Evolutionary conservation across 345 rosid genomes (phyloP).

Genomic region (Brassica cretica): DNA sequence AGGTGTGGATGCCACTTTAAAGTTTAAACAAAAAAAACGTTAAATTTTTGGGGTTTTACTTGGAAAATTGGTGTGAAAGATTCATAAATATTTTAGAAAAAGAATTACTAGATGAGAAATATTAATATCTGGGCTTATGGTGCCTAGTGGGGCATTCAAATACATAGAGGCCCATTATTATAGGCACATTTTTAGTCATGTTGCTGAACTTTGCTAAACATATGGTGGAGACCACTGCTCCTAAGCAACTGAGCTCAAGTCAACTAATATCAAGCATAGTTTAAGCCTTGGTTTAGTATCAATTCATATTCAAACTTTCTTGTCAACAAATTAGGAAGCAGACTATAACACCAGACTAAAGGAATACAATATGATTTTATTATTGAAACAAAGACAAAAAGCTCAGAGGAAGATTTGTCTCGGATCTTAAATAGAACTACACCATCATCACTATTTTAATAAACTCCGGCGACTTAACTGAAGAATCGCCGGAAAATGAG

Average conservation of each 20-base stretch:
- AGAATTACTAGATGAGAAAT: not conserved
- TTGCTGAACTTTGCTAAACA: not conserved
- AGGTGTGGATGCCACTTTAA: not conserved
- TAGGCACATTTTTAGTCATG: not conserved
- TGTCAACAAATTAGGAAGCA: not conserved
- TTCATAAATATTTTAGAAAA: too few relatives aligned
- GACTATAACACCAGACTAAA: not conserved
- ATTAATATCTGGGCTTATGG: not conserved
- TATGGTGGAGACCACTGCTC: not conserved
- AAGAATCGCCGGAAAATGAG: conserved; percentile 28
- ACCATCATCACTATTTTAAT: conserved; percentile 31
- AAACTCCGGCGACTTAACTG: conserved; percentile 29
- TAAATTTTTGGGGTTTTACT: too few relatives aligned
- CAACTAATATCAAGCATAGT: not conserved
- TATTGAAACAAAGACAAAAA: conserved; percentile 35
- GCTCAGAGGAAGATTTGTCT: conserved; percentile 28
- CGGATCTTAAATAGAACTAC: conserved; percentile 31
- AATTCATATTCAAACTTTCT: not conserved
- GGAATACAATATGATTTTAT: conserved; percentile 24
- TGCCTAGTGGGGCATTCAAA: not conserved
- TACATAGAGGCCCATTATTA: not conserved
- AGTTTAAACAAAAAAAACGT: too few relatives aligned
- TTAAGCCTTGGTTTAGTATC: not conserved
- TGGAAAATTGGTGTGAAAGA: too few relatives aligned
- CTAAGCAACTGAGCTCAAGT: not conserved